Conservation (phyloP, 768 basidiomycete genomes). For the Phanerochaete sordida region DNA sequence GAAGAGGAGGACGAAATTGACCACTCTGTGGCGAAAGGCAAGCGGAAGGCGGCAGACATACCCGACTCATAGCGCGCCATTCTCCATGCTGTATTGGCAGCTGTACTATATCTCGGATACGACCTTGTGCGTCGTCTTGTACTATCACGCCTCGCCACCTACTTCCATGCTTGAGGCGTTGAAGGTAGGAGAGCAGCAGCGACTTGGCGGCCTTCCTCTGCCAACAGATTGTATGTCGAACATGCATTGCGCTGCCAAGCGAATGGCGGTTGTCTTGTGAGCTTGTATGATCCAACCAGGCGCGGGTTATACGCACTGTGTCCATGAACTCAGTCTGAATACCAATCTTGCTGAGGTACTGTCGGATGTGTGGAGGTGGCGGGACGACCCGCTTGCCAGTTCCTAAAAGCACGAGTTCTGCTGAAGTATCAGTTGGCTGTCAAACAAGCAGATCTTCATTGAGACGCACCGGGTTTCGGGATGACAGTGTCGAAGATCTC, state of each 20-base stretch:
- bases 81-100: not conserved
- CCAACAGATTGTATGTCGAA: conserved; percentile 89
- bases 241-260: conserved; percentile 96
- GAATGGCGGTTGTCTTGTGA: too few relatives aligned
- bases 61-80: not conserved
- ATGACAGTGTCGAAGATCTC: conserved; percentile 77
- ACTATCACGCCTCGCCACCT: not conserved
- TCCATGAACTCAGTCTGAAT: conserved; percentile 90
- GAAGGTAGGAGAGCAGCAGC: conserved; percentile 87
- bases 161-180: conserved; percentile 46
- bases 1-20: conserved; percentile 45
- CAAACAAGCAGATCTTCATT: too few relatives aligned
- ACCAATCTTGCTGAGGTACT: conserved; percentile 69
- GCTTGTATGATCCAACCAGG: too few relatives aligned
- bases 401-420: conserved; percentile 89
- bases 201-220: conserved; percentile 91
- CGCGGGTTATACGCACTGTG: conserved; percentile 49
- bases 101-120: not conserved
- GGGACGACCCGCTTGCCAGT: conserved; percentile 73
- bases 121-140: not conserved
- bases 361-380: conserved; percentile 63
- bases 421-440: not conserved
- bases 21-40: conserved; percentile 50
- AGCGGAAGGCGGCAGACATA: conserved; percentile 49
- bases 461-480: conserved; percentile 76